Percentiles rank a stretch among this genome's conserved stretches.
phyloP scores from a whole-genome alignment of 345 rosid species.

The Bruguiera gymnorhiza region DNA sequence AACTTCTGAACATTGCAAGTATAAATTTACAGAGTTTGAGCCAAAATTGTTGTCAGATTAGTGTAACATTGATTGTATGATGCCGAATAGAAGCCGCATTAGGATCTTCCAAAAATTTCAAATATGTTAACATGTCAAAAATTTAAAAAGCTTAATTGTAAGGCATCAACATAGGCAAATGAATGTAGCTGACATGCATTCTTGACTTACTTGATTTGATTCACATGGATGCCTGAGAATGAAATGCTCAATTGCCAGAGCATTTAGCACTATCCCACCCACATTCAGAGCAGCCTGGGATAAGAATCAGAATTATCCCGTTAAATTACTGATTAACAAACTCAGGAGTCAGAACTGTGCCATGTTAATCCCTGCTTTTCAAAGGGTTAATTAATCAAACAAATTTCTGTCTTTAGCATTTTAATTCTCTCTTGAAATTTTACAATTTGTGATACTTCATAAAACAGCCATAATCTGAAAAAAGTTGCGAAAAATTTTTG shows the following conservation, averaged over 20 bases:
- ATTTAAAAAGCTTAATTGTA: too few species aligned
- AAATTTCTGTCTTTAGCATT: too few species aligned
- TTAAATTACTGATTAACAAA: constrained; percentile 1
- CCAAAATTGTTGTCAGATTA: too few species aligned
- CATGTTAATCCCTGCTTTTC: background rate
- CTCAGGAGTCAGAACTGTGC: background rate
- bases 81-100: background rate
- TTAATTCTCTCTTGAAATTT: too few species aligned
- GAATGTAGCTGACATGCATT: background rate
- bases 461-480: too few species aligned
- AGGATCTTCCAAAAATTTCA: background rate
- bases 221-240: constrained; percentile 81
- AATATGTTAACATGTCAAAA: background rate
- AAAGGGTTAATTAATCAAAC: too few species aligned
- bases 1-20: too few species aligned
- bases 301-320: background rate
- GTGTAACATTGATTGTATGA: background rate
- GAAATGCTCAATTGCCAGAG: constrained; percentile 86
- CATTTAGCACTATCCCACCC: constrained; percentile 86
- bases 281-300: constrained; percentile 72
- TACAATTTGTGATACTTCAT: too few species aligned
- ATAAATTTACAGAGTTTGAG: too few species aligned
- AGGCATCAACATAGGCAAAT: background rate
- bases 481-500: too few species aligned
- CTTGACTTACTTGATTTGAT: constrained; percentile 51